Evolutionary conservation across 768 basidiomycete species (phyloP), one percentile per base, ranked within the genome.

Genomic region (Podaxis sp.): DNA sequence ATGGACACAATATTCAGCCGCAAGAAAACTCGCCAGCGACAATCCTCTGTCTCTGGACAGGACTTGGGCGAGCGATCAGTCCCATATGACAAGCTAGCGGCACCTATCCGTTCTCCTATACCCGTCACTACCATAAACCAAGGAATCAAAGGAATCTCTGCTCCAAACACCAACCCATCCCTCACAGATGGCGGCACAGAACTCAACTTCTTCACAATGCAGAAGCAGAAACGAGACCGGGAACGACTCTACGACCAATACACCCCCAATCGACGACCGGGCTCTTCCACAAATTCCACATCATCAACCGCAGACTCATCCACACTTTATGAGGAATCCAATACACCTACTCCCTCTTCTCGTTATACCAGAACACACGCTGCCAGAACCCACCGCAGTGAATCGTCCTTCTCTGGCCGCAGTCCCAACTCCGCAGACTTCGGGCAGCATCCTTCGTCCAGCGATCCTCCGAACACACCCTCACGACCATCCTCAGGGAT

Each of bases 81-180:
- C 53, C 90, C 90, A 22, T 91, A 91, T 71, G 88, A 91, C 77
- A 84, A 80, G 71, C 79, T 89, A 38, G 79, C 79, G 22, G 75
- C 83, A n/a, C 76, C 82, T 40, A 74, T 80, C 37, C 82, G 83
- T 57, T 83, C 88, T 52, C 89, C 90, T 25, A 68, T 87, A 41
- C 74, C 88, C 41, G 84, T 85, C 54, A 77, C 74, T 24, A 84
- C 84, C 7, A 73, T 83, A 55, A 83, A 79, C 37, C 86, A 88
- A 69, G 84, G 80, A 47, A 72, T 85, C 38, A 79, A 81, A 70
- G 82, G 81, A 54, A 93, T 94, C 66, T 93, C 90, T 33, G 92
- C 91, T 4, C 91, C 91, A 7, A 88, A 89, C 68, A 92, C 91
- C 25, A 94, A 94, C 68, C 91, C 91, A 5, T 85, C 86, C 12